Evolutionary conservation across 2,329 filamentous ascomycete genomes (phyloP), one percentile per base, ranked within the genome.

Genomic region (Sporothrix mexicana): DNA sequence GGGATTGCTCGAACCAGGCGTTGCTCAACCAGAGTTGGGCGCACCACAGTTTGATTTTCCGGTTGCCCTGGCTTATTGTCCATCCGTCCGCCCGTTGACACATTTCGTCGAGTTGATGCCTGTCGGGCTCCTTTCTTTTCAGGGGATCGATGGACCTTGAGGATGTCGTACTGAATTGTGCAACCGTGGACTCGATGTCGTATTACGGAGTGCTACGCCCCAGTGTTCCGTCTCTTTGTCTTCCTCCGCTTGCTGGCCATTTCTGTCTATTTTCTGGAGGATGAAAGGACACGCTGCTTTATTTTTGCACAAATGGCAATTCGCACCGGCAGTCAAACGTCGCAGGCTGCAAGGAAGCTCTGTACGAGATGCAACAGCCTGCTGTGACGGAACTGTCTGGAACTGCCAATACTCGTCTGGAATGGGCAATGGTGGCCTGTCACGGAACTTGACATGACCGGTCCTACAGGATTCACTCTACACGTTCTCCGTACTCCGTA

Each of bases 231-330:
- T 47, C 23, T 36, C 8, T 8, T 25, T 7, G 51, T 25, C 13
- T 55, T 6, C 8, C 20, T 53, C 15, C 9, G 51, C 17, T 53
- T 53, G 15, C 51, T 0, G 23, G 13, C 51, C 10, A 47, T 47
- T 47, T 12, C 12, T 7, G 43, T 6, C 51, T 8, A 20, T 23
- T 53, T 20, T 59, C 25, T 55, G n/a, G 51, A 55, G 51, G 51
- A 55, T 55, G 51, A 4, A 36, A 36, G 30, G 30, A 36, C 30
- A 47, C 41, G 64, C 64, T 30, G 23, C 25, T 23, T 49, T 51
- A 51, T 36, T 67, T 67, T 67, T 51, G 64, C 45, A 67, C 64
- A 67, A 67, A 67, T 67, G 45, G n/a, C 64, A 67, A 51, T 67
- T 45, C 64, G 45, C 64, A 66, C 41, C 61, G 61, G 41, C 41